phyloP scores from a whole-genome alignment of 257 asterid genomes.

The Prunella vulgaris region DNA sequence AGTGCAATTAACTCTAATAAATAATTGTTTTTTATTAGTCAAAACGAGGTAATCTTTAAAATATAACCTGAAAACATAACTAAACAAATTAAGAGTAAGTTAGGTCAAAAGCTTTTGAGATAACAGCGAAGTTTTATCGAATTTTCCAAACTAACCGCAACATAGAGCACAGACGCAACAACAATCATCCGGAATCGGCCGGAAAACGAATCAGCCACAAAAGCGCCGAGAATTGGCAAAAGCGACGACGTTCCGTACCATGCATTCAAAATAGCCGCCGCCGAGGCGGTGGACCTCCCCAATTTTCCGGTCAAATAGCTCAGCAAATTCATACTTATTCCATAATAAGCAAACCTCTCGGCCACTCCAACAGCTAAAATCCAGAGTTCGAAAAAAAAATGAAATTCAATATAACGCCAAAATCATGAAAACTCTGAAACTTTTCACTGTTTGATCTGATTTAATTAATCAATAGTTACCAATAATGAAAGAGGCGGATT shows the following conservation, averaged over 20 bases:
- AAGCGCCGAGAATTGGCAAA: constrained; percentile 30
- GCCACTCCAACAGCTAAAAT: constrained; percentile 25
- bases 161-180: constrained; percentile 20
- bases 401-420: too few relatives aligned
- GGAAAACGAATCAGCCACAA: too few relatives aligned
- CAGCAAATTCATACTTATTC: constrained; percentile 25
- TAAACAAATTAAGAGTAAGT: too few relatives aligned
- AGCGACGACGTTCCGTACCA: constrained; percentile 28
- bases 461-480: constrained; percentile 18
- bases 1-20: neutral
- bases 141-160: constrained; percentile 15
- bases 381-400: neutral
- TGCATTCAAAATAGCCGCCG: constrained; percentile 25
- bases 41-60: neutral
- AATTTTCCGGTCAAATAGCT: constrained; percentile 28
- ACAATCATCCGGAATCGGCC: constrained; percentile 26
- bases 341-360: constrained; percentile 31
- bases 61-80: neutral
- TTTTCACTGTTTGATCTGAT: neutral
- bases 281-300: constrained; percentile 30
- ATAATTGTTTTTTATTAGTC: neutral
- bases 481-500: constrained; percentile 23
- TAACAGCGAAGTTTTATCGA: neutral
- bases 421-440: neutral
- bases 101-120: neutral